Evolutionary conservation across 805 yeast genomes (phyloP).

Genomic region (Yarrowia divulgata): DNA sequence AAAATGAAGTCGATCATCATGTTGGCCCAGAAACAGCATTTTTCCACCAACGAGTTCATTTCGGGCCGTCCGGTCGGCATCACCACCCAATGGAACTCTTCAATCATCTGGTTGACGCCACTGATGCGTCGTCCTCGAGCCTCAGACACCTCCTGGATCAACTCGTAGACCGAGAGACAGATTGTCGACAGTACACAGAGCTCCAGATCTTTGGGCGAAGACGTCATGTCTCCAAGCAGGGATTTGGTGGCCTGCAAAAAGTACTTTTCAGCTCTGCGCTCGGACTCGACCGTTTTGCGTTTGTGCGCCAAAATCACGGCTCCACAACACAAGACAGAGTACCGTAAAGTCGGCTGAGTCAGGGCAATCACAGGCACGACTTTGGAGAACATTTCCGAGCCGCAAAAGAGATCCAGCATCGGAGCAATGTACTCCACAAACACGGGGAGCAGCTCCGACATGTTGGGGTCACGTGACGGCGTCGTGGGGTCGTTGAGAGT

Average conservation of each 20-base stretch:
- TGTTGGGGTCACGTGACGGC: constrained; percentile 11
- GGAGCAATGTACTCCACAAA: constrained; percentile 33
- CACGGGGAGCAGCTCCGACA: constrained; percentile 24
- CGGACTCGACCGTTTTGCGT: not conserved
- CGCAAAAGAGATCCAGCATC: constrained; percentile 27
- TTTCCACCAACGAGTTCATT: constrained; percentile 25
- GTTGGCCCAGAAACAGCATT: constrained; percentile 36
- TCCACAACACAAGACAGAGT: constrained; percentile 15
- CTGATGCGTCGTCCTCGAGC: constrained; percentile 25
- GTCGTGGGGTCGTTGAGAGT: constrained; percentile 28
- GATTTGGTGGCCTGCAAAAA: constrained; percentile 32
- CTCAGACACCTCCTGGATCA: constrained; percentile 30
- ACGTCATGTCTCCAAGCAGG: constrained; percentile 11
- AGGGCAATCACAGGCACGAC: constrained; percentile 23
- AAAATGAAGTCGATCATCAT: constrained; percentile 36
- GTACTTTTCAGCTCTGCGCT: constrained; percentile 16
- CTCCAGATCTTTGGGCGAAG: constrained; percentile 21
- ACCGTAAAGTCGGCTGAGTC: constrained; percentile 6
- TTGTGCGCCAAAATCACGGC: constrained; percentile 28
- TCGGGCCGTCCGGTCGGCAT: constrained; percentile 12
- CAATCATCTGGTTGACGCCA: constrained; percentile 32
- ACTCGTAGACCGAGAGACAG: constrained; percentile 19
- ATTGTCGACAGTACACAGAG: constrained; percentile 20
- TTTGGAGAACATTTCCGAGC: constrained; percentile 35
- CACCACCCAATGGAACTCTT: constrained; percentile 37